phyloP scores from a whole-genome alignment of 768 basidiomycete genomes.

The Macrolepiota dolichaula region DNA sequence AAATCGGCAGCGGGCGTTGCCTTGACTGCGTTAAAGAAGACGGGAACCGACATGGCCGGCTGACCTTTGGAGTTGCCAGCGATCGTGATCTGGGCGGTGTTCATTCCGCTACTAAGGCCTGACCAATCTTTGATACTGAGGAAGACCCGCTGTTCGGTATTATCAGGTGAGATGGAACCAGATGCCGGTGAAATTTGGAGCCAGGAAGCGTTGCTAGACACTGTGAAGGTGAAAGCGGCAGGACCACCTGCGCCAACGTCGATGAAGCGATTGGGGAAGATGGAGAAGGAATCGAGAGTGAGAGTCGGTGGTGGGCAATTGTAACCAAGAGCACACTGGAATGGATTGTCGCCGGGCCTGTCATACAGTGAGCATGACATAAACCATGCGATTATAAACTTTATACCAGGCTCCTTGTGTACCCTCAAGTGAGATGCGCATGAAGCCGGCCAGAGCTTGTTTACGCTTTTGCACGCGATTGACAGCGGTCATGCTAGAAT shows the following conservation, averaged over 20 bases:
- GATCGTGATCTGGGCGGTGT: slow-evolving; percentile 38
- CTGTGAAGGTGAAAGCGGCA: slow-evolving; percentile 50
- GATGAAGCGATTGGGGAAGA: slow-evolving; percentile 49
- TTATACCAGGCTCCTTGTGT: slow-evolving; percentile 56
- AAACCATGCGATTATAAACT: background rate
- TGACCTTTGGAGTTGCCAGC: slow-evolving; percentile 39
- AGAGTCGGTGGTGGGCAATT: slow-evolving; percentile 47
- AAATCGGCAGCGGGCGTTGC: slow-evolving; percentile 36
- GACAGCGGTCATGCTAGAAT: slow-evolving; percentile 46
- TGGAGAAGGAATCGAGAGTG: slow-evolving; percentile 52
- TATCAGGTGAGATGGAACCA: slow-evolving; percentile 45
- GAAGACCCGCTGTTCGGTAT: slow-evolving; percentile 51
- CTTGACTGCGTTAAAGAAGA: slow-evolving; percentile 32
- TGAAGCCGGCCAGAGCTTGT: slow-evolving; percentile 52
- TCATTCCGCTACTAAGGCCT: slow-evolving; percentile 33
- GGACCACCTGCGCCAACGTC: slow-evolving; percentile 65
- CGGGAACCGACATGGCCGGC: slow-evolving; percentile 27
- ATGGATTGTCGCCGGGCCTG: slow-evolving; percentile 64
- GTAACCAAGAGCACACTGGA: slow-evolving; percentile 49
- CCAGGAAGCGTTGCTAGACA: slow-evolving; percentile 48
- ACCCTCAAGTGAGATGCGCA: slow-evolving; percentile 61
- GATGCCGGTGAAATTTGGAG: slow-evolving; percentile 40
- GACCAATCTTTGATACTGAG: slow-evolving; percentile 61
- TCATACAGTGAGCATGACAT: background rate
- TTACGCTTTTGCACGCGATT: slow-evolving; percentile 52